A percentile compares a stretch with the other conserved stretches of the same genome.
Evolutionary conservation across 768 basidiomycete genomes (phyloP).

Genomic region (Tricholoma saponaceum): DNA sequence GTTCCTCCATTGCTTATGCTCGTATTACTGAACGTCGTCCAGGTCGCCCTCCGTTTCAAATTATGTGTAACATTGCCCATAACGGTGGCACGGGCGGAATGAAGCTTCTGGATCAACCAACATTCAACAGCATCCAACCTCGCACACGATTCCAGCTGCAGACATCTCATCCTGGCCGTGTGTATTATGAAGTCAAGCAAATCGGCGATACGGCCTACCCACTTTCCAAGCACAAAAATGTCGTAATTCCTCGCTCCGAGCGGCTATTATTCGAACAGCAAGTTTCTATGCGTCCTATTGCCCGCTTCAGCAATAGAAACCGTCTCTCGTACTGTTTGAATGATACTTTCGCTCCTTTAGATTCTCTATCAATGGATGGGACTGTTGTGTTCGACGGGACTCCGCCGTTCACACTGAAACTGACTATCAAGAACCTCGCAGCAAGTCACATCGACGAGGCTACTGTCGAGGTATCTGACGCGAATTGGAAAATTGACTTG

Average conservation of each 20-base stretch:
- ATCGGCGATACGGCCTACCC: conserved; percentile 86
- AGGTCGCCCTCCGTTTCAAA: conserved; percentile 93
- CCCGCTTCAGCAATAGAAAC: conserved; percentile 64
- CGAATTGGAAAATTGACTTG: conserved; percentile 67
- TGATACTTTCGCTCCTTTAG: conserved; percentile 57
- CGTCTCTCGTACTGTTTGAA: conserved; percentile 73
- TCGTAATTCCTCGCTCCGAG: conserved; percentile 62
- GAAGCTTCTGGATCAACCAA: conserved; percentile 68
- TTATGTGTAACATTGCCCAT: conserved; percentile 83
- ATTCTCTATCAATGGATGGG: conserved; percentile 51
- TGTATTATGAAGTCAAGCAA: conserved; percentile 89
- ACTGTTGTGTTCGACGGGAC: conserved; percentile 72
- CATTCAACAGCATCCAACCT: conserved; percentile 81
- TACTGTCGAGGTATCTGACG: conserved; percentile 44
- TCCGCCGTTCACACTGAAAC: conserved; percentile 77
- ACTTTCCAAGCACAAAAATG: conserved; percentile 58
- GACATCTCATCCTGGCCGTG: conserved; percentile 70
- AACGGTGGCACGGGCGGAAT: conserved; percentile 65
- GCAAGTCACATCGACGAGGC: conserved; percentile 59
- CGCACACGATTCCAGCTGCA: conserved; percentile 78
- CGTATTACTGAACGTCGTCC: neutral
- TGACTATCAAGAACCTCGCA: conserved; percentile 75
- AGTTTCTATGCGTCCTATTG: conserved; percentile 76
- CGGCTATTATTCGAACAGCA: conserved; percentile 82
- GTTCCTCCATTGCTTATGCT: neutral